Base-by-base conservation (phyloP, 164 flowering plant genomes). In the Aristolochia fimbriata region DNA sequence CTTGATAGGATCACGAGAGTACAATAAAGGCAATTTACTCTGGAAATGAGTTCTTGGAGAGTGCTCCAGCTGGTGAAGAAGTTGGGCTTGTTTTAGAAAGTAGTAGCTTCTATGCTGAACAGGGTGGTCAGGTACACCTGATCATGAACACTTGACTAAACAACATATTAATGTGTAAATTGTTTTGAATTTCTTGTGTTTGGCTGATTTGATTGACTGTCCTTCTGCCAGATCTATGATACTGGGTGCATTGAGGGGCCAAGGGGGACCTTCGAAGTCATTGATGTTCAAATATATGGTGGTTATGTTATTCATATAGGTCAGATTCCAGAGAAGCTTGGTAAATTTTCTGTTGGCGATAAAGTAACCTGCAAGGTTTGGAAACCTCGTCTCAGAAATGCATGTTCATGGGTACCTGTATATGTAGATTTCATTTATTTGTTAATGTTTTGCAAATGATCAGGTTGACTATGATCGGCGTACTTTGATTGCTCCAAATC, bases 391-490 rank as follows among this genome's bases (percentile, higher is more conserved):
- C 22, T 50, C 22, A n/a, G 21, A 50, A 0, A 15, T 12, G 14
- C 22, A 15, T n/a, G 23, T 23, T 22, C 22, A n/a, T 6, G 23
- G 2, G 17, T n/a, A n/a, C 53, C 22, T 37, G 8, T 37, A 37
- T 6, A 31, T 7, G 43, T 37, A 37, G 12, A 7, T 37, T 37
- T 7, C 12, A 37, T 37, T 37, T 21, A 17, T 49, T 49, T 49
- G 52, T 49, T 49, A 4, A 8, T 47, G 51, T 49, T 49, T 16
- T 49, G 12, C 43, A 37, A 37, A 37, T 10, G 43, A 37, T 37
- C 78, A 93, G 99, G 99, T 93, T 72, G 89, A 94, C 80, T 94
- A 88, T 66, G 83, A 77, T 11, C 77, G 99, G 63, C 89, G 99
- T 55, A 77, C 73, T 52, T 84, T 78, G 60, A 85, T 91, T 78